A percentile compares a stretch with the other conserved stretches of the same genome.
Evolutionary conservation across 352 stramenopile genomes (phyloP).

Genomic region (Phytophthora kernoviae): DNA sequence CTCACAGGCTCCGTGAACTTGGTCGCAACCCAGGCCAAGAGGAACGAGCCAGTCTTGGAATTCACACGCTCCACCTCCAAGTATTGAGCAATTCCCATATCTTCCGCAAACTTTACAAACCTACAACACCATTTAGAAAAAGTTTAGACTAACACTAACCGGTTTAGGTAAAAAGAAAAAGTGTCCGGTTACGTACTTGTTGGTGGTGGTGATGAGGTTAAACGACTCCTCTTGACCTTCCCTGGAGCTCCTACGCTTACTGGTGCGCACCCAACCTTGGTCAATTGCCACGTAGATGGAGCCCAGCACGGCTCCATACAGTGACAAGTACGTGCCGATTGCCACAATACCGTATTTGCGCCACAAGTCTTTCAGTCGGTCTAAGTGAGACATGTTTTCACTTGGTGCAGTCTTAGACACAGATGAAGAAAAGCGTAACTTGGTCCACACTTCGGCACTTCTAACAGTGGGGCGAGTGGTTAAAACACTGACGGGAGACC

Average conservation of each 20-base stretch:
- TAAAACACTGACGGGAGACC: constrained; percentile 5
- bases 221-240: constrained; percentile 52
- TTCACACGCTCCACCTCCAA: constrained; percentile 81
- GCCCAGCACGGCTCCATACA: constrained; percentile 79
- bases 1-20: constrained; percentile 89
- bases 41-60: constrained; percentile 79
- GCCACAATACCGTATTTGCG: constrained; percentile 83
- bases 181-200: constrained; percentile 50
- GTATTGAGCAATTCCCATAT: constrained; percentile 79
- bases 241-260: constrained; percentile 34
- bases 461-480: too few species aligned
- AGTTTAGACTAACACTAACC: neutral
- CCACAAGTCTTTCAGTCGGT: constrained; percentile 80
- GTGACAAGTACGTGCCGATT: constrained; percentile 81
- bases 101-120: constrained; percentile 70
- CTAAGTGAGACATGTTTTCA: constrained; percentile 42
- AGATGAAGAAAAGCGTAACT: constrained; percentile 14
- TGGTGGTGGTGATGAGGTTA: constrained; percentile 81
- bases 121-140: constrained; percentile 20
- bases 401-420: constrained; percentile 18
- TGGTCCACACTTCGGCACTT: constrained; percentile 16
- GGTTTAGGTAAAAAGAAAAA: neutral
- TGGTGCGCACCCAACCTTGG: constrained; percentile 74
- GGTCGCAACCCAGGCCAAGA: constrained; percentile 85
- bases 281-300: constrained; percentile 86